A percentile compares a stretch with the other conserved stretches of the same genome.
These are phyloP conservation scores for Cryphonectria radicalis DNA, from an alignment of 2,329 filamentous ascomycete species.

Conservation along the genomic window DNA sequence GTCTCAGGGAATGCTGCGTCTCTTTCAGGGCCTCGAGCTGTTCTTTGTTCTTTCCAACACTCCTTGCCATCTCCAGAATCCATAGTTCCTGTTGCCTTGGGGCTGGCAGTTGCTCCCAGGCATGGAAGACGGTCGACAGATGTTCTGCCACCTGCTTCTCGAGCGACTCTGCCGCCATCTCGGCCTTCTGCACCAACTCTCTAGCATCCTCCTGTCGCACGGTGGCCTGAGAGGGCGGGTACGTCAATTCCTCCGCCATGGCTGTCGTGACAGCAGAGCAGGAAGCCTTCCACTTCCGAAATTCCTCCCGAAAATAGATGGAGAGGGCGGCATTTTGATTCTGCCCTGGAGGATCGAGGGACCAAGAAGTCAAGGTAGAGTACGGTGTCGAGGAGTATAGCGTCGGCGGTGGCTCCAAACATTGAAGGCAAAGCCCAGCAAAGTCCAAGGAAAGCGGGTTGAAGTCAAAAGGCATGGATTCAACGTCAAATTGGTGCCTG, in stretches of 20 bases:
- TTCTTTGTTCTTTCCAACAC: conserved; percentile 60
- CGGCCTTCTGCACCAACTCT: conserved; percentile 53
- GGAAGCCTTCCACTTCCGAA: conserved; percentile 65
- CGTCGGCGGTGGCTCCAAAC: conserved; percentile 79
- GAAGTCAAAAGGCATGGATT: conserved; percentile 72
- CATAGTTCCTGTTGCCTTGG: conserved; percentile 64
- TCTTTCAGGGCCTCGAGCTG: conserved; percentile 57
- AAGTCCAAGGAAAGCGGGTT: conserved; percentile 86
- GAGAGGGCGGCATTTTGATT: conserved; percentile 76
- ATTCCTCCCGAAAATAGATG: conserved; percentile 68
- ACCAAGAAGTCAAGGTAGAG: conserved; percentile 78
- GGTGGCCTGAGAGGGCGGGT: conserved; percentile 46
- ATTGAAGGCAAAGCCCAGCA: conserved; percentile 79
- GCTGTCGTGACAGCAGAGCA: conserved; percentile 56
- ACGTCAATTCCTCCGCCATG: conserved; percentile 55
- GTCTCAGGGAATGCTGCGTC: conserved; percentile 54
- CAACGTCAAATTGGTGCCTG: conserved; percentile 60
- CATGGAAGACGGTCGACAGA: conserved; percentile 73
- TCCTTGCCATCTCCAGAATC: conserved; percentile 64
- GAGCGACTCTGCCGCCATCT: conserved; percentile 60
- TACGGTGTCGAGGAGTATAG: conserved; percentile 82
- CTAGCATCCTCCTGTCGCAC: conserved; percentile 48
- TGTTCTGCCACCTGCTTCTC: conserved; percentile 75
- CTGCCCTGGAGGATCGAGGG: conserved; percentile 73
- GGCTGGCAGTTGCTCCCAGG: conserved; percentile 70